phyloP scores from a whole-genome alignment of 257 asterid species.

The Capsicum rhomboideum region DNA sequence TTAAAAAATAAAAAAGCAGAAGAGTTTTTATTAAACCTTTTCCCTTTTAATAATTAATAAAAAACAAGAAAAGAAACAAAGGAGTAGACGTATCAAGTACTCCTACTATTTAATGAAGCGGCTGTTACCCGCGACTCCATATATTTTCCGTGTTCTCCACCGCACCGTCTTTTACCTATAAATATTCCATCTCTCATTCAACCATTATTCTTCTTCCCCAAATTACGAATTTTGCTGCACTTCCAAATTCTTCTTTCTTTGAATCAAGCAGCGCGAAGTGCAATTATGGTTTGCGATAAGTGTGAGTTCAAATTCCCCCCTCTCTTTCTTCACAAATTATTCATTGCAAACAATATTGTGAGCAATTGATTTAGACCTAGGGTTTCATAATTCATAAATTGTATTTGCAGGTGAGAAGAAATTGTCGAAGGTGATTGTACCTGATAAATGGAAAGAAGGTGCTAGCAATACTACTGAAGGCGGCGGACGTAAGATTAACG shows the following conservation, averaged over 20 bases:
- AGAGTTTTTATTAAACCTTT: too few species aligned
- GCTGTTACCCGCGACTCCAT: background rate
- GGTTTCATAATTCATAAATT: constrained; percentile 19
- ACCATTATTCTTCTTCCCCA: background rate
- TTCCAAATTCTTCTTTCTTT: background rate
- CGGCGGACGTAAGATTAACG: constrained; percentile 97
- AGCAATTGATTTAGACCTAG: constrained; percentile 9
- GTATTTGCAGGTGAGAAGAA: constrained; percentile 76
- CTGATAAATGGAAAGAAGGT: constrained; percentile 98
- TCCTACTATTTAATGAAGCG: background rate
- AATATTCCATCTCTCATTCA: background rate
- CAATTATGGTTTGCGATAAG: constrained; percentile 78
- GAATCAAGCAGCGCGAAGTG: background rate
- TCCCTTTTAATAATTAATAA: too few species aligned
- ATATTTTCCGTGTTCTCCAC: background rate
- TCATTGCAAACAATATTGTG: background rate
- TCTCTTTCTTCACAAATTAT: background rate
- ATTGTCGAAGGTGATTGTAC: constrained; percentile 87
- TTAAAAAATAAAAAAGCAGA: too few species aligned
- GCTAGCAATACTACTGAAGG: constrained; percentile 84
- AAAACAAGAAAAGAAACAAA: too few species aligned
- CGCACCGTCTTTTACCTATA: background rate
- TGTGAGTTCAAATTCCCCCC: constrained; percentile 27
- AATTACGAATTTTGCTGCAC: background rate
- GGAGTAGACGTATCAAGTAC: too few species aligned